Percentiles rank a stretch among this genome's conserved stretches.
These are phyloP conservation scores for Colletotrichum sp. DNA, from an alignment of 2,329 filamentous ascomycete species.

Conservation along the genomic window DNA sequence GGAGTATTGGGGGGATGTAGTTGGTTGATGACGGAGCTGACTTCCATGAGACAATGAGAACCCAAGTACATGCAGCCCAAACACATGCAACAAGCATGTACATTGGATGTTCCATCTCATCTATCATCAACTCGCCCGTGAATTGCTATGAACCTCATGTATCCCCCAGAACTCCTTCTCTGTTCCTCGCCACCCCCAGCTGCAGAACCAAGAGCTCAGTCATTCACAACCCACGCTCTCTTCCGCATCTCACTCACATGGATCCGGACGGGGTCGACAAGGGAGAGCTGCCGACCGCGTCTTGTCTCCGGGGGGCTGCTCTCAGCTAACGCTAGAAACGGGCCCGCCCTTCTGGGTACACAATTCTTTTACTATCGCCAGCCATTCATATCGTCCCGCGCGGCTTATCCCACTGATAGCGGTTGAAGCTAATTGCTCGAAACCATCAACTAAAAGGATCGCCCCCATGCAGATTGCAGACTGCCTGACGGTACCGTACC, in stretches of 20 bases:
- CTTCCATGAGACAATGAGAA: not conserved
- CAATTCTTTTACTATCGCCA: slow-evolving; percentile 11
- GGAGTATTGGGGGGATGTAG: not conserved
- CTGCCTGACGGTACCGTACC: not conserved
- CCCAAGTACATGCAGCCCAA: not conserved
- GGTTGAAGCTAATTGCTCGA: slow-evolving; percentile 13
- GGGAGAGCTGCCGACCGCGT: not conserved
- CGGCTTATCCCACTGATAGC: slow-evolving; percentile 21
- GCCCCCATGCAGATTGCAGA: not conserved
- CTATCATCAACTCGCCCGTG: not conserved
- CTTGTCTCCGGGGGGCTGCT: not conserved
- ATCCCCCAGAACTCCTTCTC: not conserved
- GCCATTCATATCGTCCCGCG: slow-evolving; percentile 15
- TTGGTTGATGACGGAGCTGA: not conserved
- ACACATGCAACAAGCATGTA: not conserved
- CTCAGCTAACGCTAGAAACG: not conserved
- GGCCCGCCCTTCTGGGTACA: not conserved
- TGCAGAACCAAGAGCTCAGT: not conserved
- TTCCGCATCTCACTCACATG: not conserved
- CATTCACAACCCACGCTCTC: not conserved
- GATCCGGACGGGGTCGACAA: not conserved
- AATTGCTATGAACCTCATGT: not conserved
- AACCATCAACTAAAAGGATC: slow-evolving; percentile 19
- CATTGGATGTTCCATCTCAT: not conserved
- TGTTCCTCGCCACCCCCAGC: not conserved